These are phyloP conservation scores for Nitzschia putrida DNA, from an alignment of 108 stramenopile species.

Conservation along the genomic window DNA sequence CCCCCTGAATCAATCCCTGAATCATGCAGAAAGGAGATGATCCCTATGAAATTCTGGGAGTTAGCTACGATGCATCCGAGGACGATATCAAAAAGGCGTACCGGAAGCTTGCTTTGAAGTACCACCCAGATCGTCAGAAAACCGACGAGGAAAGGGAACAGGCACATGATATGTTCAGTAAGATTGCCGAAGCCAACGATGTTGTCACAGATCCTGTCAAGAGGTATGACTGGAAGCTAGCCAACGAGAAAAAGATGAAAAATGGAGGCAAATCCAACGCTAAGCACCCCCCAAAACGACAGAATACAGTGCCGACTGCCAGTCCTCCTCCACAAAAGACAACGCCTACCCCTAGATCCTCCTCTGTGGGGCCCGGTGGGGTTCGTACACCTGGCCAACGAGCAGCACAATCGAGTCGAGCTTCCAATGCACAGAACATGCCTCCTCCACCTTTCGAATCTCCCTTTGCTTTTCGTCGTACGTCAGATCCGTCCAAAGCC, in stretches of 20 bases:
- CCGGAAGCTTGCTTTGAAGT: conserved; percentile 54
- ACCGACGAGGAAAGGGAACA: conserved; percentile 45
- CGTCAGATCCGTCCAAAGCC: background rate
- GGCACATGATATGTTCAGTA: conserved; percentile 70
- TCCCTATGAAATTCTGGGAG: conserved; percentile 63
- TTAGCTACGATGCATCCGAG: conserved; percentile 48
- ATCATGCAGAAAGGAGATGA: conserved; percentile 90
- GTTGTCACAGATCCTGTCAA: conserved; percentile 74
- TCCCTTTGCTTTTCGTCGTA: background rate
- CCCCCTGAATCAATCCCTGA: no score
- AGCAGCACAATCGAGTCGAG: background rate
- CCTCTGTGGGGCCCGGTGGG: no score
- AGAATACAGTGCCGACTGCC: conserved; percentile 2
- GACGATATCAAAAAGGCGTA: conserved; percentile 80
- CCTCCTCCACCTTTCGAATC: background rate
- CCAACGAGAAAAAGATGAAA: conserved; percentile 14
- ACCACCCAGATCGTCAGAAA: conserved; percentile 66
- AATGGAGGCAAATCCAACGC: background rate
- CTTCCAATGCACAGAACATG: background rate
- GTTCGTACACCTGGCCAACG: no score
- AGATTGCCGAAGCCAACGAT: conserved; percentile 74
- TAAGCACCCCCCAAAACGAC: background rate
- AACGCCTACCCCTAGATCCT: conserved; percentile 2
- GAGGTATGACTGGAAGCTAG: conserved; percentile 44
- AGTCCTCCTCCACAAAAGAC: background rate